Base-by-base conservation (phyloP, 331 rosid genomes). In the Malus hybrid region DNA sequence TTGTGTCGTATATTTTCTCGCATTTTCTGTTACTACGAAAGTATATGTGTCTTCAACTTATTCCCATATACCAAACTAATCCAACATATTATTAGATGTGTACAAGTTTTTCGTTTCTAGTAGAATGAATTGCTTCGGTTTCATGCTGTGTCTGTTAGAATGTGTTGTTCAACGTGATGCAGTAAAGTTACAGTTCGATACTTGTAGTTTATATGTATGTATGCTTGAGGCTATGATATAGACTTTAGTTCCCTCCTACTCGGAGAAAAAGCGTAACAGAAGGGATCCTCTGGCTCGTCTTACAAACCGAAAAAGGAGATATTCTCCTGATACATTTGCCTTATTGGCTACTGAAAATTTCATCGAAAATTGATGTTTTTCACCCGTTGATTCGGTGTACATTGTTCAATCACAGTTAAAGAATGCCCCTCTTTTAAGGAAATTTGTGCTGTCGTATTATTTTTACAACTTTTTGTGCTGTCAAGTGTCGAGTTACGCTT, bases 1-100 rank as follows among this genome's bases (percentile, higher is more conserved):
- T 64, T 61, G 20, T 33, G 22, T 29, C 19, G 48, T 42, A 66
- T 63, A 71, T 52, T 52, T 44, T 70, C 59, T 54, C 55, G 7
- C 20, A 70, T 65, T 68, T 44, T 67, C 28, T 55, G 68, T 67
- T 80, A 50, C 24, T 69, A 69, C 57, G 50, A 57, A 48, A 62
- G 62, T 34, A 39, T 34, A 56, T 52, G 5, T 75, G 76, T 16
- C 13, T 44, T 14, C 63, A 16, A 18, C 57, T 55, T 69, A n/a
- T 54, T 68, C 73, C 54, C 39, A 27, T 31, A 29, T 13, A 3
- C 48, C 48, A 24, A 66, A 50, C 16, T 76, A 36, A 27, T 22
- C 22, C 3, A 39, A 39, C 57, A 24, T 12, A 39, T 7, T 42
- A 4, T 18, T 29, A 34, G 69, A 63, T 63, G 77, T 70, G 48